A percentile compares a stretch with the other conserved stretches of the same genome.
These are phyloP conservation scores for Ilex paraguariensis DNA, from an alignment of 305 asterid genomes.

Conservation along the genomic window DNA sequence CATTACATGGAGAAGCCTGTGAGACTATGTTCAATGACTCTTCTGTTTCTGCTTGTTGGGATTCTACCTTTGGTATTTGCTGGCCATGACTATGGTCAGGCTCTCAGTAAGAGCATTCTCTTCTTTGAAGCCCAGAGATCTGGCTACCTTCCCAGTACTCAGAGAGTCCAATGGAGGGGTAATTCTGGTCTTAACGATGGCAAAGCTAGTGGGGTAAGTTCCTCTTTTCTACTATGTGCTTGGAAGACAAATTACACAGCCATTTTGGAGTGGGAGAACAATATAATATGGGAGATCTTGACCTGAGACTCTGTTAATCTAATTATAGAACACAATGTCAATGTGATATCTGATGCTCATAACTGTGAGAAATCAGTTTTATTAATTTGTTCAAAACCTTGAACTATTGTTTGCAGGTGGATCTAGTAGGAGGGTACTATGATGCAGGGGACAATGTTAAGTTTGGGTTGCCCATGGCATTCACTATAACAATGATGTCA, in stretches of 20 bases:
- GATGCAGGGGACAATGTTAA: constrained; percentile 73
- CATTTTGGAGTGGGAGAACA: too few species aligned
- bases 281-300: too few species aligned
- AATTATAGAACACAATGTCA: too few species aligned
- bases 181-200: constrained; percentile 33
- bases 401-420: constrained; percentile 31
- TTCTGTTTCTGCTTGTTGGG: constrained; percentile 4
- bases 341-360: neutral
- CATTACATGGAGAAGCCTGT: neutral
- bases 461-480: constrained; percentile 66
- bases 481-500: constrained; percentile 50
- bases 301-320: too few species aligned
- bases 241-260: too few species aligned
- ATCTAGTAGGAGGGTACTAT: constrained; percentile 62
- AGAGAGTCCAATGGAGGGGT: constrained; percentile 31
- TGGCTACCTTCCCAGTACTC: constrained; percentile 23
- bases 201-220: constrained; percentile 16
- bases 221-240: neutral
- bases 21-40: neutral
- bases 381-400: neutral
- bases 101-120: constrained; percentile 25
- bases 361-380: neutral
- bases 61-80: constrained; percentile 7
- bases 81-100: constrained; percentile 24
- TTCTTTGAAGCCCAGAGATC: constrained; percentile 38